Percentiles rank a stretch among this genome's conserved stretches.
Evolutionary conservation across 2,329 filamentous ascomycete genomes (phyloP).

Genomic region (Fusarium equiseti): DNA sequence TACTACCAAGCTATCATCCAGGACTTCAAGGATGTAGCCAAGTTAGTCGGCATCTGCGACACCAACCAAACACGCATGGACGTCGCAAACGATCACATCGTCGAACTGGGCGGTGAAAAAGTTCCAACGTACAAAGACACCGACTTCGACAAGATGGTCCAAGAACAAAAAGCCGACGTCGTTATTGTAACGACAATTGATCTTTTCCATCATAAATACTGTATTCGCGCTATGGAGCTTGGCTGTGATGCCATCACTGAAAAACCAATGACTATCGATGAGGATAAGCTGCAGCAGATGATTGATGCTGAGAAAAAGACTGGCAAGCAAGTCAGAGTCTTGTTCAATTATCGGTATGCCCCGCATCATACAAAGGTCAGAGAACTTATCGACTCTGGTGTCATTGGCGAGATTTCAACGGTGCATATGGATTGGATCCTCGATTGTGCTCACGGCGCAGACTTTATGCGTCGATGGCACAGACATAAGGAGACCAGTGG

Average conservation of each 20-base stretch:
- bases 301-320: conserved; percentile 48
- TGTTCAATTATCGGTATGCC: conserved; percentile 74
- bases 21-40: conserved; percentile 62
- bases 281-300: conserved; percentile 63
- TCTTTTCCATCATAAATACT: conserved; percentile 70
- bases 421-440: conserved; percentile 75
- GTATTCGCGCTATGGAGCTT: conserved; percentile 68
- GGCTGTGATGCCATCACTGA: conserved; percentile 71
- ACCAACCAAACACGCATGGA: conserved; percentile 71
- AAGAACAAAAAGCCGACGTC: conserved; percentile 68
- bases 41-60: conserved; percentile 69
- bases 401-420: conserved; percentile 67
- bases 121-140: conserved; percentile 67
- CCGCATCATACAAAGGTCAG: conserved; percentile 72
- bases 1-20: conserved; percentile 69
- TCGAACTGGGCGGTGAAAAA: conserved; percentile 58
- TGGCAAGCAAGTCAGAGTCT: conserved; percentile 64
- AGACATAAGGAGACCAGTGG: conserved; percentile 70
- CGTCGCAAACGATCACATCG: conserved; percentile 64
- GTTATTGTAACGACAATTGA: conserved; percentile 74
- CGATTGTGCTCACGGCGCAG: conserved; percentile 70
- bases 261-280: conserved; percentile 74
- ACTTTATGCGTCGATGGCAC: conserved; percentile 74
- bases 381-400: conserved; percentile 64
- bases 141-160: conserved; percentile 70